Evolutionary conservation across 352 stramenopile species (phyloP).

Genomic region (Phytophthora pinifolia): DNA sequence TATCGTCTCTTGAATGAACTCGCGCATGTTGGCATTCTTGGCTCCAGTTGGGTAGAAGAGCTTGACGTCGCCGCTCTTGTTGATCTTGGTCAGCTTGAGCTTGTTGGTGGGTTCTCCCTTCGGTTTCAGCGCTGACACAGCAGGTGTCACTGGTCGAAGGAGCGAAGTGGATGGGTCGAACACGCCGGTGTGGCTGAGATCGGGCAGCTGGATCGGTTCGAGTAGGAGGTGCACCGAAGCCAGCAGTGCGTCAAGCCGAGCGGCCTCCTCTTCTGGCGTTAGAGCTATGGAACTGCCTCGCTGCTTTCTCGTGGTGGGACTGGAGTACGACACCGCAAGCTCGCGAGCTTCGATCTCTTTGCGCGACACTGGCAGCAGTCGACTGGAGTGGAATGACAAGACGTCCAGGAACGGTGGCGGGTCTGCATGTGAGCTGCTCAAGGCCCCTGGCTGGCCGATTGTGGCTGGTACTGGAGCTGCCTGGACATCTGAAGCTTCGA

Average conservation of each 20-base stretch:
- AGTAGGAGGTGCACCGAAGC: constrained; percentile 50
- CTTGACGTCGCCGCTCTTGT: constrained; percentile 41
- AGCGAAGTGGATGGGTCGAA: constrained; percentile 18
- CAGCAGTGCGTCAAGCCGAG: constrained; percentile 39
- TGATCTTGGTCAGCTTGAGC: constrained; percentile 34
- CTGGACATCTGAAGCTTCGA: neutral
- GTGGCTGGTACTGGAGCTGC: neutral
- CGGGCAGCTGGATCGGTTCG: constrained; percentile 60
- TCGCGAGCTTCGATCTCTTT: constrained; percentile 47
- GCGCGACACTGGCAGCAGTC: constrained; percentile 36
- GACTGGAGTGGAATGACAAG: constrained; percentile 60
- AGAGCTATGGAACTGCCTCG: neutral
- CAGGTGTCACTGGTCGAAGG: constrained; percentile 22
- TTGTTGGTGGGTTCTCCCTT: constrained; percentile 6
- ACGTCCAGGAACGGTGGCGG: constrained; percentile 64
- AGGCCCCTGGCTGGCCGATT: constrained; percentile 3
- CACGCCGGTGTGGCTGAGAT: constrained; percentile 60
- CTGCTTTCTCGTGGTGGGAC: neutral
- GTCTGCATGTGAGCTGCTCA: constrained; percentile 8
- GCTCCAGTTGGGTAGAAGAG: constrained; percentile 72
- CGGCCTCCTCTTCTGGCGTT: constrained; percentile 9
- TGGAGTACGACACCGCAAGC: constrained; percentile 4
- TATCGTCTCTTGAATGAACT: constrained; percentile 67
- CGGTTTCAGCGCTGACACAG: constrained; percentile 5
- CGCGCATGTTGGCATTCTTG: constrained; percentile 73